Base-by-base conservation (phyloP, 495 filamentous ascomycete species). In the Lophiotrema nucula region DNA sequence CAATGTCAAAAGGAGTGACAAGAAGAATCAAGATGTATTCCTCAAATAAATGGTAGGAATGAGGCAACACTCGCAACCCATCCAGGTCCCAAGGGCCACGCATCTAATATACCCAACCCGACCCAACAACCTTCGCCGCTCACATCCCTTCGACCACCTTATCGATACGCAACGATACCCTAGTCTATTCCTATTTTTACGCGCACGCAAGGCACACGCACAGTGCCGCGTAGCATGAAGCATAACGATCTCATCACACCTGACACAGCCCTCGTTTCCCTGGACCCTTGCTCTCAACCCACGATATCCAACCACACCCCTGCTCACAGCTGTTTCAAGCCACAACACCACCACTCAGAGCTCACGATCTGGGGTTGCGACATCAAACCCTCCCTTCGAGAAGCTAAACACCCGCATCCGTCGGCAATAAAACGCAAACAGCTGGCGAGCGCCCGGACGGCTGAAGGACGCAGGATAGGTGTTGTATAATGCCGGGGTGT, bases 341-440 rank as follows among this genome's bases (percentile, higher is more conserved):
- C 25, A 43, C 39, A 43, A 12, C 51, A 45, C 21, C 38, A 18
- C 15, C 51, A 25, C 27, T 16, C 21, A 6, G 8, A 47, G 47
- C 26, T 10, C 10, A 3, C 25, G 8, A 22, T 10, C 44, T 23
- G 13, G 44, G 5, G 18, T 23, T 23, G 22, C 4, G 10, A 8
- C 10, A 5, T 22, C 4, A 23, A 18, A 3, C 3, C 12, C 26
- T 16, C 22, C 27, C 47, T 50, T 50, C 47, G 27, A 50, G 47
- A 50, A 50, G 28, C 28, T 5, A 2, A 31, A 2, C 18, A 4
- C 6, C 11, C 22, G 11, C 2, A 46, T 23, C 2, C 25, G 21
- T 28, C 27, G 47, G 47, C 47, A 50, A 50, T 50, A 50, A 50
- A 50, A 21, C 18, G 13, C 19, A 38, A 50, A 50, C 47, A 10